A percentile compares a stretch with the other conserved stretches of the same genome.
phyloP scores from a whole-genome alignment of 805 yeast species.

The Candida sanyiensis region DNA sequence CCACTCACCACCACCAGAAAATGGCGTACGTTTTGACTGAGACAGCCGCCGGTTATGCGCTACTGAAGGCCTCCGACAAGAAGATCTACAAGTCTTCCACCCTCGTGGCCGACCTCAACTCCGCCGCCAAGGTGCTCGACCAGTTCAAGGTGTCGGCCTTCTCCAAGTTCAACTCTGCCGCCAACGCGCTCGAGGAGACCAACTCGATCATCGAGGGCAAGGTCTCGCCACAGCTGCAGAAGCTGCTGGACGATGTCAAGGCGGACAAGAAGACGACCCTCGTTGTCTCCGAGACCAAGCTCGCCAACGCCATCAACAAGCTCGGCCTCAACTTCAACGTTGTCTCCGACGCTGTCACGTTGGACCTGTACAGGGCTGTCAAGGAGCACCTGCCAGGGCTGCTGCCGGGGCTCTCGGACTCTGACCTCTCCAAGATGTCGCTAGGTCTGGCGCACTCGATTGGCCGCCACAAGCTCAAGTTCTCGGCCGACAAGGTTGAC shows the following conservation, averaged over 20 bases:
- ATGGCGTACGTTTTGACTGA: conserved; percentile 93
- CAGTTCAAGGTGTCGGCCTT: conserved; percentile 94
- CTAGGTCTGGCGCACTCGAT: conserved; percentile 97
- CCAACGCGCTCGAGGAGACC: conserved; percentile 94
- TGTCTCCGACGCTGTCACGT: conserved; percentile 90
- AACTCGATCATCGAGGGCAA: conserved; percentile 89
- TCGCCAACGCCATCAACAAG: conserved; percentile 95
- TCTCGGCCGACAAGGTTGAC: conserved; percentile 97
- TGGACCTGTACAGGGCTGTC: conserved; percentile 92
- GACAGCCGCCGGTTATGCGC: conserved; percentile 98
- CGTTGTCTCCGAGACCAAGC: conserved; percentile 90
- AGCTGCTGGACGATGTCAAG: conserved; percentile 68
- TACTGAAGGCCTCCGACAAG: conserved; percentile 95
- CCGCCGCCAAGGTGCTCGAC: conserved; percentile 78
- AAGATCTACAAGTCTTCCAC: conserved; percentile 83
- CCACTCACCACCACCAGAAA: conserved; percentile 1
- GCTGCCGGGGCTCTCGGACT: conserved; percentile 86
- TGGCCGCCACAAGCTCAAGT: conserved; percentile 97
- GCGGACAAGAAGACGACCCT: conserved; percentile 79
- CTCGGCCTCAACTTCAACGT: conserved; percentile 82
- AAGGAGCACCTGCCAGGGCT: conserved; percentile 91
- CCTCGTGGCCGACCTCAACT: conserved; percentile 68
- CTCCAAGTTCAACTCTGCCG: conserved; percentile 91
- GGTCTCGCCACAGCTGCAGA: conserved; percentile 79
- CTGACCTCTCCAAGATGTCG: conserved; percentile 88